Evolutionary conservation across 2,329 filamentous ascomycete species (phyloP).

Genomic region (Penicillium capsulatum): DNA sequence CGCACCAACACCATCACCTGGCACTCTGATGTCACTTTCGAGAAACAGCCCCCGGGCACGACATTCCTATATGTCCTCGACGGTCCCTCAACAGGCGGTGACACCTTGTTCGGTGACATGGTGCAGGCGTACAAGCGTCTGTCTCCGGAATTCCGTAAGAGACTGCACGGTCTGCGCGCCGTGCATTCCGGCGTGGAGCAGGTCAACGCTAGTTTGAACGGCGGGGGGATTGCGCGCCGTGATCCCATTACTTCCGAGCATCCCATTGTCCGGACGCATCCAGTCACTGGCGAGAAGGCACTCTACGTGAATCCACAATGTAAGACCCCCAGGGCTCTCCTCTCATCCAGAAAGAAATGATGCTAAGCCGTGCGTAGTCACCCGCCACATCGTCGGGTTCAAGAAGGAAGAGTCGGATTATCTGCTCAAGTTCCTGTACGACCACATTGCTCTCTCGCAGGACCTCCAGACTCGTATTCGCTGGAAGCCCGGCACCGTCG

Average conservation of each 20-base stretch:
- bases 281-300: slow-evolving; percentile 76
- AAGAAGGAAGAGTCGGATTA: slow-evolving; percentile 84
- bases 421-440: slow-evolving; percentile 70
- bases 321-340: slow-evolving; percentile 43
- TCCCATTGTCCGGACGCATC: slow-evolving; percentile 76
- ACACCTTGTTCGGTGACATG: slow-evolving; percentile 77
- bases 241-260: slow-evolving; percentile 72
- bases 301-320: slow-evolving; percentile 80
- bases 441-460: slow-evolving; percentile 67
- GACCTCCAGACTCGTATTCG: slow-evolving; percentile 71
- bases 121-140: slow-evolving; percentile 77
- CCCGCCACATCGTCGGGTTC: slow-evolving; percentile 71
- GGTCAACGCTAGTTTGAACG: slow-evolving; percentile 62
- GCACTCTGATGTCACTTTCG: slow-evolving; percentile 87
- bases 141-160: slow-evolving; percentile 71
- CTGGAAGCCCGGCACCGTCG: slow-evolving; percentile 75
- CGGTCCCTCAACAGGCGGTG: slow-evolving; percentile 71
- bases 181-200: slow-evolving; percentile 82
- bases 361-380: slow-evolving; percentile 52
- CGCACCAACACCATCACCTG: slow-evolving; percentile 78
- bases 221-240: slow-evolving; percentile 67
- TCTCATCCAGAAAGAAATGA: background rate
- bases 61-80: slow-evolving; percentile 89
- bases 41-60: slow-evolving; percentile 81
- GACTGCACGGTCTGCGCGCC: slow-evolving; percentile 74